phyloP scores from a whole-genome alignment of 306 rosid genomes.

The Amphicarpaea edgeworthii region DNA sequence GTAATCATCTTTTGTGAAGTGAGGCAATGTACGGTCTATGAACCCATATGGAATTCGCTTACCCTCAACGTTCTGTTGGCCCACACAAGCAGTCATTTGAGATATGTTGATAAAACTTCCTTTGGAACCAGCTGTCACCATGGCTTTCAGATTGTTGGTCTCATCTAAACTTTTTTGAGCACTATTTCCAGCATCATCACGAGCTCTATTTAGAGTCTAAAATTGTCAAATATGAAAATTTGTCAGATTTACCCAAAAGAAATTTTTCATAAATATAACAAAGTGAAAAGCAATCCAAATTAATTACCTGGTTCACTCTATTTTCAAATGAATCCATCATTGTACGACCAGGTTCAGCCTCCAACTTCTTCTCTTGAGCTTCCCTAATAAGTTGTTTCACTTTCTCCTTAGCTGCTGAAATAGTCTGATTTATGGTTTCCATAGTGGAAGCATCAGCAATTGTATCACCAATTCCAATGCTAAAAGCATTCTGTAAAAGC shows the following conservation, averaged over 20 bases:
- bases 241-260: constrained; percentile 36
- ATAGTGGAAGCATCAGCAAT: constrained; percentile 96
- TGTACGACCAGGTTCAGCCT: constrained; percentile 98
- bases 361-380: constrained; percentile 83
- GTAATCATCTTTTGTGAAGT: constrained; percentile 92
- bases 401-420: constrained; percentile 82
- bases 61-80: constrained; percentile 99
- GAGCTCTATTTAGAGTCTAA: constrained; percentile 89
- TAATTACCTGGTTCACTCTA: constrained; percentile 88
- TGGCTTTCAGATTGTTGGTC: constrained; percentile 97
- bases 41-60: constrained; percentile 98
- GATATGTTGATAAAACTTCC: constrained; percentile 99
- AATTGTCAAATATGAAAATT: constrained; percentile 19
- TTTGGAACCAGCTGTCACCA: constrained; percentile 99
- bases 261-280: constrained; percentile 13
- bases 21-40: constrained; percentile 93
- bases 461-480: constrained; percentile 98
- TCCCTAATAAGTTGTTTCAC: constrained; percentile 91
- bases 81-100: constrained; percentile 99
- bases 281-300: constrained; percentile 22
- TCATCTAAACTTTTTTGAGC: constrained; percentile 96
- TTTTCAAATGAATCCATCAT: constrained; percentile 98
- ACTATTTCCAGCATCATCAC: constrained; percentile 98
- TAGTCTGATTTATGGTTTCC: constrained; percentile 92
- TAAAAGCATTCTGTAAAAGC: constrained; percentile 96